A percentile compares a stretch with the other conserved stretches of the same genome.
Evolutionary conservation across 768 basidiomycete species (phyloP).

Genomic region (Suillus weaverae): DNA sequence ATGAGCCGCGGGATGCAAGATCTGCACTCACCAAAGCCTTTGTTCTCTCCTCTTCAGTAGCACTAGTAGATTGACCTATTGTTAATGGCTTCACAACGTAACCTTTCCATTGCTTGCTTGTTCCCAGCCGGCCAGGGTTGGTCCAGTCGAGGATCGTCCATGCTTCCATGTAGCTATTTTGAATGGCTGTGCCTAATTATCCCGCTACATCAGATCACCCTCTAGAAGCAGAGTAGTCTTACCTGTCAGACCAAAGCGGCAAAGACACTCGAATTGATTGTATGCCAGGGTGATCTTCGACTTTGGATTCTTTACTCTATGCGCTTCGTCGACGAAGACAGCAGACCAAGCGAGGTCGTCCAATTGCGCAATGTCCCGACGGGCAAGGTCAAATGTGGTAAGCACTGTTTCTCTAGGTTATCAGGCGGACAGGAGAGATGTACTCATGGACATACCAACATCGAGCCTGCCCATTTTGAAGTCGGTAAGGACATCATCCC

Average conservation of each 20-base stretch:
- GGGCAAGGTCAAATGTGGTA: constrained; percentile 76
- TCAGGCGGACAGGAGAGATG: neutral
- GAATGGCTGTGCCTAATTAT: constrained; percentile 50
- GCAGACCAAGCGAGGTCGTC: constrained; percentile 70
- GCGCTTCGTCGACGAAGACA: constrained; percentile 86
- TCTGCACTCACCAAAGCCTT: constrained; percentile 46
- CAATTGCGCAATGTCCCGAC: constrained; percentile 67
- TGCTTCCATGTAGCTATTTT: constrained; percentile 88
- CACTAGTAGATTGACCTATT: constrained; percentile 63
- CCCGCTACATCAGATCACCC: constrained; percentile 11
- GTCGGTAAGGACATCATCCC: constrained; percentile 57
- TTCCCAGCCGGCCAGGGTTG: constrained; percentile 79
- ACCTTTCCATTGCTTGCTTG: constrained; percentile 70
- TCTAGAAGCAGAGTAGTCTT: too few species aligned
- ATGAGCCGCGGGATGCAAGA: neutral
- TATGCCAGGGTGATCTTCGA: constrained; percentile 69
- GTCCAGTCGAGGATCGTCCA: constrained; percentile 94
- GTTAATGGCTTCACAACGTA: constrained; percentile 69
- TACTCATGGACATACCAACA: constrained; percentile 54
- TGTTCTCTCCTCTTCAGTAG: constrained; percentile 61
- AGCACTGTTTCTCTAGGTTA: constrained; percentile 52
- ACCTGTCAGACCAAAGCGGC: constrained; percentile 86
- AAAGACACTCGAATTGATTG: constrained; percentile 62
- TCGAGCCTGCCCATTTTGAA: constrained; percentile 86
- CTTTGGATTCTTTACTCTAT: constrained; percentile 79